phyloP scores from a whole-genome alignment of 2,329 filamentous ascomycete species.

The Lasiodiplodia theobromae region DNA sequence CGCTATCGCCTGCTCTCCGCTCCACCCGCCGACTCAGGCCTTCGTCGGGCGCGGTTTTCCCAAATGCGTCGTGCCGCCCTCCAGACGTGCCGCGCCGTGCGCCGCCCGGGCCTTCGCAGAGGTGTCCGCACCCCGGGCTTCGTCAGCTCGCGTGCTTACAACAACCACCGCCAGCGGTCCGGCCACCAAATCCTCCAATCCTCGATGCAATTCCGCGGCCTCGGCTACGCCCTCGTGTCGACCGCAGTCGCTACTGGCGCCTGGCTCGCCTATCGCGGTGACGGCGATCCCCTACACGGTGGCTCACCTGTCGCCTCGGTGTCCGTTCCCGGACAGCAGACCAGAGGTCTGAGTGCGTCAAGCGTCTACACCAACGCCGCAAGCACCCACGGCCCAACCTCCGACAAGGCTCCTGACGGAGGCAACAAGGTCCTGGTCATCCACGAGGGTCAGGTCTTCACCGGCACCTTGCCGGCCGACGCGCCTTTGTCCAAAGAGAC shows the following conservation, averaged over 20 bases:
- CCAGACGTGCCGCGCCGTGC: conserved; percentile 72
- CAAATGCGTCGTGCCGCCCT: conserved; percentile 77
- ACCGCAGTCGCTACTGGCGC: conserved; percentile 75
- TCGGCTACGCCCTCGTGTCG: conserved; percentile 71
- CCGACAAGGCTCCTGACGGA: conserved; percentile 59
- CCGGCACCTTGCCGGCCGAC: conserved; percentile 83
- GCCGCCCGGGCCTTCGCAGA: conserved; percentile 69
- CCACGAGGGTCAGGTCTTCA: conserved; percentile 88
- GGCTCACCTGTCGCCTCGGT: conserved; percentile 34
- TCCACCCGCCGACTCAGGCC: conserved; percentile 16
- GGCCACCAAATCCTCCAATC: conserved; percentile 62
- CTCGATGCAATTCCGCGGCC: conserved; percentile 77
- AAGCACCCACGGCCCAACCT: conserved; percentile 32
- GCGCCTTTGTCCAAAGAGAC: conserved; percentile 88
- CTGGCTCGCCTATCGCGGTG: conserved; percentile 73
- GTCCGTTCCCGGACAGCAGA: conserved; percentile 37
- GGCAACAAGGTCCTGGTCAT: conserved; percentile 78
- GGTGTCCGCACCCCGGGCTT: conserved; percentile 54
- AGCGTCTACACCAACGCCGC: conserved; percentile 33
- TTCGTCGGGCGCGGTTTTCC: conserved; percentile 18
- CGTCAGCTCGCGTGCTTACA: conserved; percentile 58
- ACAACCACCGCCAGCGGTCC: conserved; percentile 40
- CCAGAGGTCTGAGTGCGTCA: conserved; percentile 43
- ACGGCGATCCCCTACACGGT: conserved; percentile 11
- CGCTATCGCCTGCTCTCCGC: background rate